Base-by-base conservation (phyloP, 768 basidiomycete genomes). In the Auricularia heimuer region DNA sequence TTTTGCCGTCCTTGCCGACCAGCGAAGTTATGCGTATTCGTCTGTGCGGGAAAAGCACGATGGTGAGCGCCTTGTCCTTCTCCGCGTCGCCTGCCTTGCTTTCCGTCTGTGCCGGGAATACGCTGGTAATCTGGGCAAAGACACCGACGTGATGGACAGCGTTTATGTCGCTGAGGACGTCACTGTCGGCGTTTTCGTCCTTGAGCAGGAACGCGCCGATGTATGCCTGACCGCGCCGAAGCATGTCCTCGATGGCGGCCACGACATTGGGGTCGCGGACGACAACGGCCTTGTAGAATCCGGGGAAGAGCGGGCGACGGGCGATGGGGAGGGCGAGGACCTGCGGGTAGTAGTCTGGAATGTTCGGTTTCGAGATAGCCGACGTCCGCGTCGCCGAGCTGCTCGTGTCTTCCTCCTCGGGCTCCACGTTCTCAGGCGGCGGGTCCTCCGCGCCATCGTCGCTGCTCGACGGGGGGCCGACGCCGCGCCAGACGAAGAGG, bases 231-330 rank as follows among this genome's bases (percentile, higher is more conserved):
- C 95, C 95, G 54, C 93, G 92, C 69, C 89, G 89, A 84, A 96
- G 92, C 86, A 96, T 92, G 73, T 97, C 94, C 76, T 94, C 92
- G 72, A 99, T 90, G 14, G 94, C 93, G 7, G 87, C 85, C 45
- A 98, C 94, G 37, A 99, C 96, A 0, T 85, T 82, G 0, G 93
- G 92, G 69, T 98, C 91, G 24, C 88, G 85, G 62, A 99, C 83
- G 65, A 98, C 94, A 62, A 98, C 95, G 2, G 95, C 96, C 74
- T 98, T 97, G 82, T 98, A 98, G 76, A 98, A 97, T 36, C 94
- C 94, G 3, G 96, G 96, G 78, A 98, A 98, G 58, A 98, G 86
- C 1, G 96, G 96, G 18, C 96, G 84, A 54, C 94, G 87, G 37
- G 94, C 94, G 66, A 98, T 98, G 3, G 96, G 96, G 0, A 98